Conservation (phyloP, 768 basidiomycete genomes). For the Mycena latifolia region DNA sequence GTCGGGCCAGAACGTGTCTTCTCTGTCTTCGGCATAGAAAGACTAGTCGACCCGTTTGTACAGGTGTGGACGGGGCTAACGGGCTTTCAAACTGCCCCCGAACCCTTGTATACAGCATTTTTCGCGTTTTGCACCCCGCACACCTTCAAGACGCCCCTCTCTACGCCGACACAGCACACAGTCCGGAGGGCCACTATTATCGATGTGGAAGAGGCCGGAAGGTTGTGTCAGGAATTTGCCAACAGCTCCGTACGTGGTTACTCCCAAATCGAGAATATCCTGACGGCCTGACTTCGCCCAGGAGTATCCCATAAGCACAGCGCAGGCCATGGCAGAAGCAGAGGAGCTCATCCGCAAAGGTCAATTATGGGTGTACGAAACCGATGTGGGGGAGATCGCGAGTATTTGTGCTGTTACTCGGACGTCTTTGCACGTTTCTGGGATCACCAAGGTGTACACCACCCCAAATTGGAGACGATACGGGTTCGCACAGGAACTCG, state of each 20-base stretch:
- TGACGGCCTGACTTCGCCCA: conserved; percentile 35
- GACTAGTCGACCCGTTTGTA: conserved; percentile 57
- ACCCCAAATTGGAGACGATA: conserved; percentile 55
- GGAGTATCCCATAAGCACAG: conserved; percentile 58
- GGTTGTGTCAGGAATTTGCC: conserved; percentile 64
- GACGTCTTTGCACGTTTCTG: conserved; percentile 60
- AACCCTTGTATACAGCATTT: conserved; percentile 64
- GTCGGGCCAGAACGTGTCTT: conserved; percentile 59
- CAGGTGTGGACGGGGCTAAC: conserved; percentile 58
- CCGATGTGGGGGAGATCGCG: conserved; percentile 50
- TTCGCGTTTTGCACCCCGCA: conserved; percentile 57
- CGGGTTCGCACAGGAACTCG: conserved; percentile 66
- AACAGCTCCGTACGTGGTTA: conserved; percentile 59
- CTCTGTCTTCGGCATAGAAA: conserved; percentile 61
- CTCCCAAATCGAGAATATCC: conserved; percentile 3
- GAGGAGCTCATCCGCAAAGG: conserved; percentile 58
- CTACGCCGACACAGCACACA: conserved; percentile 43
- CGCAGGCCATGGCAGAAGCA: conserved; percentile 58
- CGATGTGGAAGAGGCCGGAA: conserved; percentile 56
- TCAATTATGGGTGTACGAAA: conserved; percentile 67
- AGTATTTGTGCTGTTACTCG: conserved; percentile 71
- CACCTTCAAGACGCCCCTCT: conserved; percentile 47
- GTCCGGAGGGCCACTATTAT: conserved; percentile 48
- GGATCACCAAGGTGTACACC: conserved; percentile 72
- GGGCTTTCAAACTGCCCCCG: conserved; percentile 48